Evolutionary conservation across 208 protist species (phyloP).

Genomic region (Leishmania turanica): DNA sequence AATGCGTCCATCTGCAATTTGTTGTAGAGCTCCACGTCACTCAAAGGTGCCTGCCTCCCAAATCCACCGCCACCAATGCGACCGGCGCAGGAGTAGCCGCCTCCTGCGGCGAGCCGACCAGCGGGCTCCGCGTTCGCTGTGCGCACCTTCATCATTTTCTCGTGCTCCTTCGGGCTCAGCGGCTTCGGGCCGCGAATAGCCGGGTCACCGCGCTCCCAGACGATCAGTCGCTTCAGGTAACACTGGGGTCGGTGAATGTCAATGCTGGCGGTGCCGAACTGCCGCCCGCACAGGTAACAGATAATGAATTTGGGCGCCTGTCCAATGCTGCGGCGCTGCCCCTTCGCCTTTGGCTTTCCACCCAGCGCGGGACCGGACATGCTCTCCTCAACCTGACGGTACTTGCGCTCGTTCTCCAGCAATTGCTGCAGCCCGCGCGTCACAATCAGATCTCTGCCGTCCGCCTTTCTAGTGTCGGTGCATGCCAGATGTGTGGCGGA

Average conservation of each 20-base stretch:
- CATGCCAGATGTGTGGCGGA: constrained; percentile 3
- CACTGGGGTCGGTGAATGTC: constrained; percentile 93
- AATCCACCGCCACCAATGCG: background rate
- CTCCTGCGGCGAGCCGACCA: background rate
- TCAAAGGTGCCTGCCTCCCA: constrained; percentile 20
- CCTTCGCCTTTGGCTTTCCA: constrained; percentile 15
- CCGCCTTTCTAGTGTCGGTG: background rate
- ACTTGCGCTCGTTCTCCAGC: constrained; percentile 57
- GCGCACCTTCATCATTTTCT: constrained; percentile 47
- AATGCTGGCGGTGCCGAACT: constrained; percentile 88
- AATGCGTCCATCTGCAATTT: constrained; percentile 76
- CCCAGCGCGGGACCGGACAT: background rate
- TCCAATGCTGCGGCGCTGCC: constrained; percentile 14
- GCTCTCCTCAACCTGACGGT: constrained; percentile 5
- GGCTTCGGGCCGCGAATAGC: constrained; percentile 79
- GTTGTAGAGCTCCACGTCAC: constrained; percentile 78
- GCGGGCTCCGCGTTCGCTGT: constrained; percentile 7
- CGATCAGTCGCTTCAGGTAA: constrained; percentile 89
- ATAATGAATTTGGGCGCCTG: constrained; percentile 77
- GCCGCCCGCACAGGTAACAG: constrained; percentile 90
- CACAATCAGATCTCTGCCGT: constrained; percentile 57
- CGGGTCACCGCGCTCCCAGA: constrained; percentile 84
- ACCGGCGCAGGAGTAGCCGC: background rate
- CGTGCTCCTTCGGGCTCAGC: constrained; percentile 59
- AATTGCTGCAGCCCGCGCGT: constrained; percentile 70